phyloP scores from a whole-genome alignment of 805 yeast genomes.

The Lipomyces sp. region DNA sequence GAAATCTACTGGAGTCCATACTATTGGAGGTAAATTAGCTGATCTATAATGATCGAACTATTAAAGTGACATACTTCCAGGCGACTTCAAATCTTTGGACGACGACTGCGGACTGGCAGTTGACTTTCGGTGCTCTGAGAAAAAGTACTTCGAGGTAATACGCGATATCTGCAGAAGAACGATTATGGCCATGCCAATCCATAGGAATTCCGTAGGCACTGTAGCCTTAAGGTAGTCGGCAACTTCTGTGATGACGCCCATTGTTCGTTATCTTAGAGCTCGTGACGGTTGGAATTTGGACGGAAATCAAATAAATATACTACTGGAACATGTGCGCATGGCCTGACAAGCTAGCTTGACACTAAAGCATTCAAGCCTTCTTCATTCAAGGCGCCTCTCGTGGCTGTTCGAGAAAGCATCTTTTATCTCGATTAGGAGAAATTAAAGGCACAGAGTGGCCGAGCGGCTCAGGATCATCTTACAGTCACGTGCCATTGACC shows the following conservation, averaged over 20 bases:
- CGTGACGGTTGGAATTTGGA: neutral
- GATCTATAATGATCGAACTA: neutral
- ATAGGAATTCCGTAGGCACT: neutral
- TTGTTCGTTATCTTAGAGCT: neutral
- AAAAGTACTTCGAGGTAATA: neutral
- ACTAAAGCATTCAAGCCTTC: too few species aligned
- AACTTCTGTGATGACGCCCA: constrained; percentile 1
- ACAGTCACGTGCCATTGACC: too few species aligned
- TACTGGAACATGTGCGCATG: neutral
- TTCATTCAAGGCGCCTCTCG: too few species aligned
- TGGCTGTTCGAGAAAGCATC: neutral
- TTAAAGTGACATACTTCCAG: neutral
- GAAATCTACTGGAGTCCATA: constrained; percentile 61
- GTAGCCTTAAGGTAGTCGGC: neutral
- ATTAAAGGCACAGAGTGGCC: neutral
- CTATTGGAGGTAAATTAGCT: constrained; percentile 34
- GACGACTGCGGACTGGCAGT: neutral
- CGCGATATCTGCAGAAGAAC: constrained; percentile 5
- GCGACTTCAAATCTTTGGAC: neutral
- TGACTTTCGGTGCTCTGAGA: neutral
- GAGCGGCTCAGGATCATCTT: neutral
- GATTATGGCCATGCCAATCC: neutral
- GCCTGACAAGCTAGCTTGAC: too few species aligned
- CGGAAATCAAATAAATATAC: neutral
- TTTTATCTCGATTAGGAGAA: neutral